phyloP scores from a whole-genome alignment of 2,329 filamentous ascomycete genomes.

The Diplocarpon rosae region DNA sequence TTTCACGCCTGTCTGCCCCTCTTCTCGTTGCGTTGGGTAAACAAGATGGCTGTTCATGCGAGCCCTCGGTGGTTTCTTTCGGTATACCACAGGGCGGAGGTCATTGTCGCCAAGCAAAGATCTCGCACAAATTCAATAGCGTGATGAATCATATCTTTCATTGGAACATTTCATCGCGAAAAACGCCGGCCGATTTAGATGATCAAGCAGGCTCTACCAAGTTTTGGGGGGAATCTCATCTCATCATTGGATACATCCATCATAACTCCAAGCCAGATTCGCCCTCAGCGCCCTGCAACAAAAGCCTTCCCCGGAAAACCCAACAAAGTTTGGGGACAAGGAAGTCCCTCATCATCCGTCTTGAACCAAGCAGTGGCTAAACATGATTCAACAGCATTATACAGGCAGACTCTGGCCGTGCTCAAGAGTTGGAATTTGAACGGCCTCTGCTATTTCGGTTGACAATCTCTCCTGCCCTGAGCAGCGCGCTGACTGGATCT shows the following conservation, averaged over 20 bases:
- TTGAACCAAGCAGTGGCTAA: no score
- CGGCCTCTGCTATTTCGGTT: constrained; percentile 29
- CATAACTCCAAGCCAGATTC: constrained; percentile 12
- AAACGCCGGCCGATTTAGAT: background rate
- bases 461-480: constrained; percentile 49
- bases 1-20: no score
- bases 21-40: no score
- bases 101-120: background rate
- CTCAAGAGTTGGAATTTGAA: constrained; percentile 4
- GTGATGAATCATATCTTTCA: constrained; percentile 3
- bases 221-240: constrained; percentile 7
- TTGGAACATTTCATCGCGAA: background rate
- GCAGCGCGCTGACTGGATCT: constrained; percentile 48
- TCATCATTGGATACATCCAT: constrained; percentile 4
- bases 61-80: no score
- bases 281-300: constrained; percentile 1
- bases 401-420: background rate
- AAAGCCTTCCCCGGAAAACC: background rate
- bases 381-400: background rate
- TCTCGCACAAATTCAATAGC: no score
- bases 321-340: background rate
- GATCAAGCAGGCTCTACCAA: background rate
- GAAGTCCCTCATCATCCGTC: background rate
- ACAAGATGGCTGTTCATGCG: no score
- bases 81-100: no score